Percentiles rank a stretch among this genome's conserved stretches.
Conservation (phyloP, 192 early-diverging fungal genomes). For the Thoreauomyces humboldtii region DNA sequence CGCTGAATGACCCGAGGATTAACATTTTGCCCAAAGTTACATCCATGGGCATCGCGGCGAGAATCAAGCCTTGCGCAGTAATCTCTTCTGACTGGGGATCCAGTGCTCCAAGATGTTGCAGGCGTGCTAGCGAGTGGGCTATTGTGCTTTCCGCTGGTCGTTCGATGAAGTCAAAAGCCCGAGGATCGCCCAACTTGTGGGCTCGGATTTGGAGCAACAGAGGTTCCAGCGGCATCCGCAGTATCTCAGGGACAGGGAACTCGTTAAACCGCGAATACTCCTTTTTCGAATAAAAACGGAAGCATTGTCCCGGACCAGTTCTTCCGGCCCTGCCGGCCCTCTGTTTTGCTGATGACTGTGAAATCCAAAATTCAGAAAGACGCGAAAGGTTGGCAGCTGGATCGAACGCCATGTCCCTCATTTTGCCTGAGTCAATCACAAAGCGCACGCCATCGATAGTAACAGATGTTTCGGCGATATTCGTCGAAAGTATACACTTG, state of each 20-base stretch:
- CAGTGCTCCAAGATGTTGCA: slow-evolving; percentile 53
- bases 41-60: slow-evolving; percentile 61
- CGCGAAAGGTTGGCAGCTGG: slow-evolving; percentile 44
- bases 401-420: slow-evolving; percentile 67
- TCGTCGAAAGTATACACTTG: slow-evolving; percentile 81
- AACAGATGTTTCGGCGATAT: slow-evolving; percentile 80
- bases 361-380: slow-evolving; percentile 69
- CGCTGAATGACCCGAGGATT: slow-evolving; percentile 50
- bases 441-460: slow-evolving; percentile 76
- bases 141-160: slow-evolving; percentile 43
- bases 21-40: slow-evolving; percentile 67
- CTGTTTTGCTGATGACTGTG: slow-evolving; percentile 63
- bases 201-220: slow-evolving; percentile 59
- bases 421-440: slow-evolving; percentile 60
- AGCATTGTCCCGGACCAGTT: slow-evolving; percentile 65
- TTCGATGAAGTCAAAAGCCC: slow-evolving; percentile 64
- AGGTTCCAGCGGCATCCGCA: slow-evolving; percentile 59
- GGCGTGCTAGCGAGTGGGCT: slow-evolving; percentile 39
- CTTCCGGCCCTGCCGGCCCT: slow-evolving; percentile 63
- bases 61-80: slow-evolving; percentile 52
- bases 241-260: slow-evolving; percentile 67
- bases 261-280: slow-evolving; percentile 61
- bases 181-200: slow-evolving; percentile 59
- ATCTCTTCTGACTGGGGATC: slow-evolving; percentile 37
- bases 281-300: slow-evolving; percentile 56